A percentile compares a stretch with the other conserved stretches of the same genome.
Evolutionary conservation across 163 green algal genomes (phyloP).

Genomic region (Scenedesmus sp.): DNA sequence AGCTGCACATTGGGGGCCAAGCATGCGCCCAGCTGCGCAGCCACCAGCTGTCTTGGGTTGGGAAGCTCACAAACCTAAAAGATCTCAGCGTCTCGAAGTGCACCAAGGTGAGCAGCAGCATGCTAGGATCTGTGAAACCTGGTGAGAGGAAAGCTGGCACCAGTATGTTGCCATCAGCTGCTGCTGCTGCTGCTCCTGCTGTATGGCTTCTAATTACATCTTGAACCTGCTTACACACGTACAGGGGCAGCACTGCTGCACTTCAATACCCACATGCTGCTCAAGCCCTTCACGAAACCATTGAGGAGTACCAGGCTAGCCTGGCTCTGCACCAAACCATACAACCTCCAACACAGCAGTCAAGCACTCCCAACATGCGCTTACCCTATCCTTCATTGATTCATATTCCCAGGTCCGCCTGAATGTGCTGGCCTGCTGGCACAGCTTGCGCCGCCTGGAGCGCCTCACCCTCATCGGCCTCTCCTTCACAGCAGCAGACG

Average conservation of each 20-base stretch:
- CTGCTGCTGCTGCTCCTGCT: background rate
- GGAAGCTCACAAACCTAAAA: background rate
- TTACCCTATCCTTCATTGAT: background rate
- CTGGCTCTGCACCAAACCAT: too few relatives aligned
- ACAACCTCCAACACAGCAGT: too few relatives aligned
- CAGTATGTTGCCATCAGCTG: background rate
- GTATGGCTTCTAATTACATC: too few relatives aligned
- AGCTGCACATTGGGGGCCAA: constrained; percentile 20
- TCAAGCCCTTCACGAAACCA: too few relatives aligned
- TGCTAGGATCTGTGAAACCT: background rate
- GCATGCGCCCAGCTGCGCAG: background rate
- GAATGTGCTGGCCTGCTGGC: constrained; percentile 26
- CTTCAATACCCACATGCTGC: too few relatives aligned
- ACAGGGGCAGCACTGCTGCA: too few relatives aligned
- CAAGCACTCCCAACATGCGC: too few relatives aligned
- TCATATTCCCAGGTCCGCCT: background rate
- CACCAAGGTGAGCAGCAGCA: constrained; percentile 10
- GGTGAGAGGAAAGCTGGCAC: background rate
- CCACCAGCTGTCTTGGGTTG: constrained; percentile 23
- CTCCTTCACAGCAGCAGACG: constrained; percentile 9
- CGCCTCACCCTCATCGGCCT: constrained; percentile 28
- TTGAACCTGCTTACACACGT: too few relatives aligned
- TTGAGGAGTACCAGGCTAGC: too few relatives aligned
- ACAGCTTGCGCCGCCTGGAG: background rate
- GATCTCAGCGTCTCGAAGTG: background rate